Base-by-base conservation (phyloP, 2,329 filamentous ascomycete genomes). In the Hypoxylon sp. region DNA sequence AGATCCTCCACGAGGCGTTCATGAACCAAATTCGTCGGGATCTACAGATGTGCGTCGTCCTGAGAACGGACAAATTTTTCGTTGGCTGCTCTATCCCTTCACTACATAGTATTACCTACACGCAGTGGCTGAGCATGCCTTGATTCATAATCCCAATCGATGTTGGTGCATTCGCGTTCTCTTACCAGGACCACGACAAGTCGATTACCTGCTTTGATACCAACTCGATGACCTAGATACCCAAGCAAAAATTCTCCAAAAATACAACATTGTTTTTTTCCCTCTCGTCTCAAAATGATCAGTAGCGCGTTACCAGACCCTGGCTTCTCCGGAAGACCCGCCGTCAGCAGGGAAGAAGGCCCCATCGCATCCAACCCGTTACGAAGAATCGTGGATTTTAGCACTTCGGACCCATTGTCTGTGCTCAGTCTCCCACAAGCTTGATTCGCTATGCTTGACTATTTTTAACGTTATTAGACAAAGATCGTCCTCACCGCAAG, bases 401-500 rank as follows among this genome's bases (percentile, higher is more conserved):
- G 38, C 40, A 38, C 32, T 48, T 32, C 26, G 44, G 58, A 51
- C 50, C 61, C 61, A 62, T 62, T 36, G 59, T 63, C 60, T 46
- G 61, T 63, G 61, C 61, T 63, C 51, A 52, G 36, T 5, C 43
- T 50, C 35, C 47, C 42, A 47, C 47, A 35, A 38, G 41, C 51
- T 46, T 37, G n/a, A n/a, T 23, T 60, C 45, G 41, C 40, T 42
- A 45, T 54, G 35, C 27, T 42, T 45, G 34, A 49, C 49, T 48
- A 53, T 57, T 59, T 54, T 46, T 57, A 54, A 53, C 54, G 46
- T 54, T 54, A 47, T 47, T 55, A 48, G 53, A 51, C 53, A 45
- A 51, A 57, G 49, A 53, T 58, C 41, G 50, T 37, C 52, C 48
- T 62, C 59, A 62, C 59, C 59, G 59, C 59, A 62, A 62, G 52